These are phyloP conservation scores for Epichloe elymi DNA, from an alignment of 2,329 filamentous ascomycete species.

Conservation along the genomic window DNA sequence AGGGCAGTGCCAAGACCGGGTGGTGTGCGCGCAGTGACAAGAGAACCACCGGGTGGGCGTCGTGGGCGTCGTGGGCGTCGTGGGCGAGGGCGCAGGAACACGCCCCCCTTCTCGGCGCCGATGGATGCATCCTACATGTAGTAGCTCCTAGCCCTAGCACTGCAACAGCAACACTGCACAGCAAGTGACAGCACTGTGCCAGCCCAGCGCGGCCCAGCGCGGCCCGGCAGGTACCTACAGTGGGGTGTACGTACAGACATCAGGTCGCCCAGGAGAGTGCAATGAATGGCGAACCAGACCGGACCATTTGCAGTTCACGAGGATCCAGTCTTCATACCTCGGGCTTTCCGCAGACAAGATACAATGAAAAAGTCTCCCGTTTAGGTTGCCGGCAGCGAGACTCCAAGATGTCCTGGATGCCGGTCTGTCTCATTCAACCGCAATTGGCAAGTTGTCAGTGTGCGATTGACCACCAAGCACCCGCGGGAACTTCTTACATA, in stretches of 20 bases:
- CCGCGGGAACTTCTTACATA: too few species aligned
- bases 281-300: too few species aligned
- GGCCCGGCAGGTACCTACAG: too few species aligned
- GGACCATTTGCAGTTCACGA: not conserved
- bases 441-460: not conserved
- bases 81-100: not conserved
- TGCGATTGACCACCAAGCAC: not conserved
- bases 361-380: not conserved
- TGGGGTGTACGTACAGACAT: too few species aligned
- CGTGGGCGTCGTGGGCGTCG: not conserved
- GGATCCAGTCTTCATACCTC: not conserved
- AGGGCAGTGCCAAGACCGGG: not conserved
- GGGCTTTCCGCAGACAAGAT: not conserved
- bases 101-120: not conserved
- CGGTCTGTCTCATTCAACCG: not conserved
- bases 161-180: too few species aligned
- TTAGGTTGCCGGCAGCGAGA: not conserved
- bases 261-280: too few species aligned
- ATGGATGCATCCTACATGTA: too few species aligned
- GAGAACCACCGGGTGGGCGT: not conserved
- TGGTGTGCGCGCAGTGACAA: not conserved
- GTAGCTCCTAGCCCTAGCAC: too few species aligned
- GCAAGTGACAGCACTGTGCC: too few species aligned
- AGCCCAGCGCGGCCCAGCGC: too few species aligned
- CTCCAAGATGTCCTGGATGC: not conserved